phyloP scores from a whole-genome alignment of 352 stramenopile genomes.

The Pythium pyrilobum region DNA sequence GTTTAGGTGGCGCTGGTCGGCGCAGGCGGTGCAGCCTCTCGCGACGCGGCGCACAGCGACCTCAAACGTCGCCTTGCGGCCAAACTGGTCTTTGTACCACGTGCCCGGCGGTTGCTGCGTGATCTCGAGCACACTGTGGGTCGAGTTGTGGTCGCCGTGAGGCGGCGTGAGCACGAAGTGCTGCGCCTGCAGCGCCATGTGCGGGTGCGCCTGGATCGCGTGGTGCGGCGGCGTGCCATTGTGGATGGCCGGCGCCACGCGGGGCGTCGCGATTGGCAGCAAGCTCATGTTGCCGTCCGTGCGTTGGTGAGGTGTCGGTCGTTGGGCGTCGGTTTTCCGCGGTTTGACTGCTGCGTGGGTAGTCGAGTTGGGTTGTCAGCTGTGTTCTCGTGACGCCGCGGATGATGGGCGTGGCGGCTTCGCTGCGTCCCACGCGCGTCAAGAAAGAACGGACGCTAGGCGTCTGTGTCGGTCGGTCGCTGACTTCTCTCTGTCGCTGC shows the following conservation, averaged over 20 bases:
- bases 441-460: too few relatives aligned
- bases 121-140: slow-evolving; percentile 39
- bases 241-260: neutral
- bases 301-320: neutral
- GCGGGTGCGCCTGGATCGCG: slow-evolving; percentile 4
- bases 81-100: slow-evolving; percentile 82
- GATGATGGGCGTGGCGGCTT: neutral
- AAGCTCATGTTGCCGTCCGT: neutral
- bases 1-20: slow-evolving; percentile 42
- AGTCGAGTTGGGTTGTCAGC: neutral
- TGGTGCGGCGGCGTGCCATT: slow-evolving; percentile 3
- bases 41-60: slow-evolving; percentile 31
- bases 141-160: neutral
- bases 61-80: slow-evolving; percentile 68
- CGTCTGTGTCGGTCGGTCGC: neutral
- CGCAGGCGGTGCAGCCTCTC: slow-evolving; percentile 34
- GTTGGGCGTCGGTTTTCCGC: neutral
- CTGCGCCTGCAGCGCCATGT: neutral
- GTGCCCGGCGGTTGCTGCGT: slow-evolving; percentile 49
- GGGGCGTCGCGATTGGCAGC: slow-evolving; percentile 14
- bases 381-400: neutral
- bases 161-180: slow-evolving; percentile 12
- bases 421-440: neutral
- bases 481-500: neutral
- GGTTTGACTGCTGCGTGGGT: neutral